Conservation (phyloP, 257 asterid genomes). For the Cruciata laevipes region DNA sequence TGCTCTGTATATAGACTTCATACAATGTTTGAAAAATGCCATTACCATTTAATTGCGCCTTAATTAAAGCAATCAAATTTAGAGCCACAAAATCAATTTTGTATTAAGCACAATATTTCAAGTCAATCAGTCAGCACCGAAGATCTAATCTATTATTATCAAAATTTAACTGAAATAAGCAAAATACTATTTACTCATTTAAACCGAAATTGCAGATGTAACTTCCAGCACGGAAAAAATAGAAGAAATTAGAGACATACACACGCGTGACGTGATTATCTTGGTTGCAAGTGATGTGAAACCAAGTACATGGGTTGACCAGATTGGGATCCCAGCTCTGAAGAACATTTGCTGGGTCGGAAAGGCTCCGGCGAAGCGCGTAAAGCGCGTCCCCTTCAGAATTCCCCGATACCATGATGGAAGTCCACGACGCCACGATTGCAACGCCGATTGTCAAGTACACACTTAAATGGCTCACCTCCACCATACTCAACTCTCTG, state of each 20-base stretch:
- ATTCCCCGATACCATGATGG: constrained; percentile 21
- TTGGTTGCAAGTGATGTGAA: constrained; percentile 52
- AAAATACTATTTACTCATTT: too few relatives aligned
- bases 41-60: too few relatives aligned
- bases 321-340: constrained; percentile 91
- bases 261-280: constrained; percentile 39
- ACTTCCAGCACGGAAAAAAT: background rate
- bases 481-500: constrained; percentile 3
- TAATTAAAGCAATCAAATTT: background rate
- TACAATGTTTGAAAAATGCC: background rate
- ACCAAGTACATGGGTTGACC: constrained; percentile 83
- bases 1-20: too few relatives aligned
- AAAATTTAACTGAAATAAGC: background rate
- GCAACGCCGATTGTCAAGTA: constrained; percentile 15
- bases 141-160: background rate
- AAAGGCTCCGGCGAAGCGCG: constrained; percentile 66
- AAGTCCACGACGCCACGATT: constrained; percentile 10
- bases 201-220: background rate
- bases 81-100: too few relatives aligned
- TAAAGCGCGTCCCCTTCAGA: constrained; percentile 75
- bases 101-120: background rate
- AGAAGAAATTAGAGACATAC: constrained; percentile 16
- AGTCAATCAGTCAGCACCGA: background rate
- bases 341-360: constrained; percentile 73
- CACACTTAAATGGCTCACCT: background rate